Conservation (phyloP, 2,329 filamentous ascomycete species). For the Mycosphaerella arachidis region DNA sequence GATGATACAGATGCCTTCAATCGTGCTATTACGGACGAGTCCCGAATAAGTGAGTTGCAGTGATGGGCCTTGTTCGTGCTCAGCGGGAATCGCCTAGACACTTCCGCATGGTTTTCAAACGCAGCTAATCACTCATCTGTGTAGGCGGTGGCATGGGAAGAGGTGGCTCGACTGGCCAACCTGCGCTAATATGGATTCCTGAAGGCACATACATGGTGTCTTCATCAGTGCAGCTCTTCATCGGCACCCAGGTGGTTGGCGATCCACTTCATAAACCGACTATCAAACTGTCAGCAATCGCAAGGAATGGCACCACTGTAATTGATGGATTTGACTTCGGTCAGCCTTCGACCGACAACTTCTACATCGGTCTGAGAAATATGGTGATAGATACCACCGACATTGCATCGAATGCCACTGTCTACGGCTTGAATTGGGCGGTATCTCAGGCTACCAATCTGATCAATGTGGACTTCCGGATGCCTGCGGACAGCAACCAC, state of each 20-base stretch:
- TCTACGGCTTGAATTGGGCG: conserved; percentile 28
- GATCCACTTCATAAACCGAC: conserved; percentile 67
- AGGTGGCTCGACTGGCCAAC: conserved; percentile 52
- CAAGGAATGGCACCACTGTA: conserved; percentile 17
- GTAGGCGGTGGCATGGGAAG: neutral
- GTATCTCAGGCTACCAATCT: conserved; percentile 29
- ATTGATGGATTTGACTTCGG: conserved; percentile 24
- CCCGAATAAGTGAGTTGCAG: neutral
- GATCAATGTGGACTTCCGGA: conserved; percentile 31
- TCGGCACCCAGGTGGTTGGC: conserved; percentile 88
- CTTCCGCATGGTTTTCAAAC: too few relatives aligned
- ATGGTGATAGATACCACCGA: conserved; percentile 28
- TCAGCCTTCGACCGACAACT: conserved; percentile 25
- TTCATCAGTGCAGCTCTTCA: conserved; percentile 72
- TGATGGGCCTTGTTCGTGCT: too few relatives aligned
- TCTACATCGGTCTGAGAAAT: conserved; percentile 30
- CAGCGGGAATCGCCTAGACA: too few relatives aligned
- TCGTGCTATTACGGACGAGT: conserved; percentile 56
- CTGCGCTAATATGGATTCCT: conserved; percentile 48
- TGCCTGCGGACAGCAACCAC: conserved; percentile 36
- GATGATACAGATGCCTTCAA: conserved; percentile 92
- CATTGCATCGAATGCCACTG: conserved; percentile 10
- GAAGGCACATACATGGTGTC: conserved; percentile 54
- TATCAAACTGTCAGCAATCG: conserved; percentile 49
- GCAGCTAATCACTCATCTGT: neutral